Conservation (phyloP, 345 rosid species). For the Ceriops tagal region DNA sequence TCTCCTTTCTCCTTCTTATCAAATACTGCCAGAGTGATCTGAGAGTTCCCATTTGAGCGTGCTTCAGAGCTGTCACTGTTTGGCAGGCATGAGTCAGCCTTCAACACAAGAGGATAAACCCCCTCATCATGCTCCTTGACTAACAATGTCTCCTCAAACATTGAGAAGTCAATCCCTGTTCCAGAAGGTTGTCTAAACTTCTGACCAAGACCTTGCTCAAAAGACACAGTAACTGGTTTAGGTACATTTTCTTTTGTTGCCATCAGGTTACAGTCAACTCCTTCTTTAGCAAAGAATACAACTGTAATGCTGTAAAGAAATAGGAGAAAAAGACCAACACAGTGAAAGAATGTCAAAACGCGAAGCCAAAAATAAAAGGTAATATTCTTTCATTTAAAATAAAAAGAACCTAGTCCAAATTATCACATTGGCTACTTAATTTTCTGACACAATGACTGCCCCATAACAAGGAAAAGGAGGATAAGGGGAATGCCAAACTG, state of each 20-base stretch:
- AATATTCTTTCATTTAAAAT: too few species aligned
- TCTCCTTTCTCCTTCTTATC: conserved; percentile 72
- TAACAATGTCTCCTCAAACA: conserved; percentile 55
- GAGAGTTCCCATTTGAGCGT: conserved; percentile 49
- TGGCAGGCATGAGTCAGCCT: conserved; percentile 53
- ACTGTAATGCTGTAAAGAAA: conserved; percentile 56
- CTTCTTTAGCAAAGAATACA: conserved; percentile 81
- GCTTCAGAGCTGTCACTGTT: conserved; percentile 17
- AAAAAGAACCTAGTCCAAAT: neutral
- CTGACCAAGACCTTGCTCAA: conserved; percentile 79
- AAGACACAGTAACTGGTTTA: conserved; percentile 54
- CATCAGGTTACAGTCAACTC: conserved; percentile 50
- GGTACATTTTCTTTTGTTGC: conserved; percentile 58
- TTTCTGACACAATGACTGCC: too few species aligned
- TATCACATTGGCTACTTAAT: neutral
- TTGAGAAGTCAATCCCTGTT: conserved; percentile 66
- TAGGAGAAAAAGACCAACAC: conserved; percentile 6
- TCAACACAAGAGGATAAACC: conserved; percentile 68
- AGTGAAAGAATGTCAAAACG: neutral
- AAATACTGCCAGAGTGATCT: conserved; percentile 66
- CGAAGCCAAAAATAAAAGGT: neutral
- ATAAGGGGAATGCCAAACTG: neutral
- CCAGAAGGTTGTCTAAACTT: conserved; percentile 74
- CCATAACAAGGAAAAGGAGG: neutral
- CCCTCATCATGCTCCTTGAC: conserved; percentile 34